A percentile compares a stretch with the other conserved stretches of the same genome.
These are phyloP conservation scores for Leishmania braziliensis DNA, from an alignment of 208 protist genomes.

Conservation along the genomic window DNA sequence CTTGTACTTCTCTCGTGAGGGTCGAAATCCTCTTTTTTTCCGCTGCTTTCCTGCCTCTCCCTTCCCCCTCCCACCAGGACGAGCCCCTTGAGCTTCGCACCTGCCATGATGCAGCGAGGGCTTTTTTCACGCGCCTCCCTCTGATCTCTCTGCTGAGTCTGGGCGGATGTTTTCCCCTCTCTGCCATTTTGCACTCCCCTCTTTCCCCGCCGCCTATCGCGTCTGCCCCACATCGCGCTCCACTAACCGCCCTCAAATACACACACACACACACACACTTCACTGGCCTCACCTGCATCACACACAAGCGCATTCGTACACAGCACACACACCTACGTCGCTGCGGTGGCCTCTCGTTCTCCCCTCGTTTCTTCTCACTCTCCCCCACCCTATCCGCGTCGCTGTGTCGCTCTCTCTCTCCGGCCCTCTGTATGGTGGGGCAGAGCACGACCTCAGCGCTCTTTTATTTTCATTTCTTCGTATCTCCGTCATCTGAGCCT, in stretches of 20 bases:
- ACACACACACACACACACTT: not conserved
- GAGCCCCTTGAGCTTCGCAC: not conserved
- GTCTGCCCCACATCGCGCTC: not conserved
- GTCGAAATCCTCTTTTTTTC: not conserved
- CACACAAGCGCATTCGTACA: not conserved
- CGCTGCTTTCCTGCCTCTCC: not conserved
- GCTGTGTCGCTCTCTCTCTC: too few species aligned
- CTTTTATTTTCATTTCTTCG: not conserved
- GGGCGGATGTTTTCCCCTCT: not conserved
- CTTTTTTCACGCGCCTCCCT: not conserved
- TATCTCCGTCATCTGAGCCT: not conserved
- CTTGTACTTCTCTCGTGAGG: not conserved
- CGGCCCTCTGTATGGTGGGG: not conserved
- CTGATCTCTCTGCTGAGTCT: not conserved
- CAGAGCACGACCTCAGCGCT: not conserved
- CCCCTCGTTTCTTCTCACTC: not conserved
- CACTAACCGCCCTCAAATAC: not conserved
- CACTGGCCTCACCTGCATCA: not conserved
- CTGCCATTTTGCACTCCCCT: not conserved
- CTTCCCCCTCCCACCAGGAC: not conserved
- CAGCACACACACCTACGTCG: not conserved
- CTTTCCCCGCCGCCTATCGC: not conserved
- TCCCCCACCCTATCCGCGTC: not conserved
- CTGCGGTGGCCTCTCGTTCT: not conserved
- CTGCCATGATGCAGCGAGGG: not conserved